Base-by-base conservation (phyloP, 2,329 filamentous ascomycete genomes). In the Phyllosticta ampelicida region DNA sequence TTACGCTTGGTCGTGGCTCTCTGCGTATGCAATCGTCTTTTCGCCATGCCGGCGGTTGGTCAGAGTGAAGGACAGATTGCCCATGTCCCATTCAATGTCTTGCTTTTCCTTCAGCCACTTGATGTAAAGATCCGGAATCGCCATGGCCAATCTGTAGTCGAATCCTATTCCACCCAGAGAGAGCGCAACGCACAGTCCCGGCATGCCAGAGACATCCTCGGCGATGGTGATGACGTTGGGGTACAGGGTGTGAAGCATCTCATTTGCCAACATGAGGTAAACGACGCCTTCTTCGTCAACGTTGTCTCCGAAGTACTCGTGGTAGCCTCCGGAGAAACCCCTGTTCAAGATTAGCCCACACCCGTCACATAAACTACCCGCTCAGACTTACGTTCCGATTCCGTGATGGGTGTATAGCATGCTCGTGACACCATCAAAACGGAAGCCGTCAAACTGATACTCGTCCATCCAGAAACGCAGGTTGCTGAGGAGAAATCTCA, bases 381-480 rank as follows among this genome's bases (percentile, higher is more conserved):
- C 11, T 23, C 20, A 9, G 5, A 79, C 89, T 80, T 78, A 94
- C 85, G 91, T 95, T 78, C 94, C 94, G 73, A 99, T 96, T 52
- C 94, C 94, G 70, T 99, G 94, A 70, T 99, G 94, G 16, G 78
- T 77, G 73, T 99, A 99, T 59, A 99, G 85, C 90, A 99, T 99
- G 75, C 91, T 96, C 1, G 94, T 99, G 55, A 99, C 94, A 63
- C 94, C 94, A 65, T 99, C 94, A 67, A 99, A 99, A 49, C 94
- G 84, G 80, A 97, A 99, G 21, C 94, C 94, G 69, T 99, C 94
- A 69, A 99, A 97, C 48, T 84, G 78, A 68, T 96, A 99, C 74
- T 96, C 91, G 59, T 97, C 92, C 91, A 99, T 97, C 91, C 94
- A 99, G 77, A 96, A 99, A 21, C 92, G 83, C 60, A 99, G 75